phyloP scores from a whole-genome alignment of 805 yeast genomes.

The Nakazawaea laoshanensis region DNA sequence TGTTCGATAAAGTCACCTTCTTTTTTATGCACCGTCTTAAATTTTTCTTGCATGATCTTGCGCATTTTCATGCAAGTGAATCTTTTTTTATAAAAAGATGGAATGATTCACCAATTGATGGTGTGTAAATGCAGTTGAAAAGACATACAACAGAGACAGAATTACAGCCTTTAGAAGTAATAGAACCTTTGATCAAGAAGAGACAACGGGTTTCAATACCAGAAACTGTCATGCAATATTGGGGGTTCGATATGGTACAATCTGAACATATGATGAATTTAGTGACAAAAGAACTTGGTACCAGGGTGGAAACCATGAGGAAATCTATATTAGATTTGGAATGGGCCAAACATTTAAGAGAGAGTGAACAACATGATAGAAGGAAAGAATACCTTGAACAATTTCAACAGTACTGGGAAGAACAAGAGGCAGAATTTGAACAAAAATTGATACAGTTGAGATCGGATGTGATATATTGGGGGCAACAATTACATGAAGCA shows the following conservation, averaged over 20 bases:
- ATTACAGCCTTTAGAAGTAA: too few relatives aligned
- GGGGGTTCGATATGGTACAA: constrained; percentile 2
- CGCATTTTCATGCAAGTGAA: too few relatives aligned
- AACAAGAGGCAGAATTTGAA: not conserved
- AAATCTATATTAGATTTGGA: constrained; percentile 3
- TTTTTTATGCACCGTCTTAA: not conserved
- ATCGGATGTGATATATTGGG: constrained; percentile 2
- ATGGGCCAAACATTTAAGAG: constrained; percentile 6
- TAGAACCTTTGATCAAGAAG: too few relatives aligned
- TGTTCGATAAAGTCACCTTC: constrained; percentile 2
- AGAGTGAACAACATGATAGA: constrained; percentile 1
- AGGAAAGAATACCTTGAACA: constrained; percentile 4
- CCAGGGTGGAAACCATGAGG: not conserved
- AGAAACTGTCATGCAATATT: too few relatives aligned
- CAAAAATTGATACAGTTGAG: not conserved
- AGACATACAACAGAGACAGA: too few relatives aligned
- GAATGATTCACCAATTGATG: too few relatives aligned
- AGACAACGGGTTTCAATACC: too few relatives aligned
- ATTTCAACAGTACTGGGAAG: constrained; percentile 1
- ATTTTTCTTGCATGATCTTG: too few relatives aligned
- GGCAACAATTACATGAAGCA: not conserved
- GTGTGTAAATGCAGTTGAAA: too few relatives aligned
- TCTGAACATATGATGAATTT: constrained; percentile 6
- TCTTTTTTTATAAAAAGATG: too few relatives aligned
- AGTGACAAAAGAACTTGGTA: not conserved